Evolutionary conservation across 1,284 basidiomycete genomes (phyloP), one percentile per base, ranked within the genome.

Genomic region (Marasmius fiardii): DNA sequence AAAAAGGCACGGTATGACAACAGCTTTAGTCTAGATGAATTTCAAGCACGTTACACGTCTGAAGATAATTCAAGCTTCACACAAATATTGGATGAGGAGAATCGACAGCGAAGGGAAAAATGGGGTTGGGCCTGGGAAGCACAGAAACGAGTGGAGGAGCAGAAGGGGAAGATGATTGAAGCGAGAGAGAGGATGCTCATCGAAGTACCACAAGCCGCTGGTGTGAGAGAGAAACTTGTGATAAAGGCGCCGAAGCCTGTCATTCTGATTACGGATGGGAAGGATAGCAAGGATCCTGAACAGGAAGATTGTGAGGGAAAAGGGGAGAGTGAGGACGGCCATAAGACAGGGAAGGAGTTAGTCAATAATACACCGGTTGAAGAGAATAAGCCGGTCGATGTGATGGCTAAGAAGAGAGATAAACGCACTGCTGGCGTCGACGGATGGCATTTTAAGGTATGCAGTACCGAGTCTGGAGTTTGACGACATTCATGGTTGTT

Each of bases 41-140:
- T 97, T 68, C 95, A 97, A 68, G 84, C 92, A 3, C 81, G 81
- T 45, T 96, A 93, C 68, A 98, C 95, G 0, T 95, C 93, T 0
- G 93, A 97, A 68, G 95, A 98, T 70, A 98, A 98, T 69, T 87
- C 94, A 3, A 95, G 92, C 56, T 98, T 98, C 68, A 92, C 92
- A 11, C 80, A 92, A 59, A 94, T 97, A 58, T 72, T 98, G 53
- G 85, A 94, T 54, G 86, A 89, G 57, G 94, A 97, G 76, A 98
- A 98, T 68, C 72, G 76, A 67, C 77, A 79, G 64, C 81, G 93
- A 58, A 85, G 85, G 65, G 89, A 92, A 66, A 82, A 75, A 67
- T 92, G 86, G 76, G 81, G 74, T 0, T 97, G 95, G 95, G 95
- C 94, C 7, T 98, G 89, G 85, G 88, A 93, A 35, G 93, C 92